Percentiles rank a stretch among this genome's conserved stretches.
These are phyloP conservation scores for Dalbergia cultrata DNA, from an alignment of 306 rosid genomes.

Conservation along the genomic window DNA sequence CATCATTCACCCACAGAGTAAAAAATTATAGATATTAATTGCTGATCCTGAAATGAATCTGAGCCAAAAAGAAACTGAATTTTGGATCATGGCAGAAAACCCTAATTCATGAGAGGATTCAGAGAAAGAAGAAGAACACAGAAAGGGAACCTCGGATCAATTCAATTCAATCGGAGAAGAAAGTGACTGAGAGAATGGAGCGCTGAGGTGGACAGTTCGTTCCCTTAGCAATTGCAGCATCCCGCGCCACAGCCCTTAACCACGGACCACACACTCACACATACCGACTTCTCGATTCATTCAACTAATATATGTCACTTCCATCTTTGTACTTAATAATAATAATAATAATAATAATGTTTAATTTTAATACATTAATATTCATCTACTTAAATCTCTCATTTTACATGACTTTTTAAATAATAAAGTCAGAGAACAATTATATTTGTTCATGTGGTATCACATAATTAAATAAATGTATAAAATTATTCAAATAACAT, in stretches of 20 bases:
- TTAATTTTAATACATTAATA: no score
- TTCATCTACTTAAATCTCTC: no score
- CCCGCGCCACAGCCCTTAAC: conserved; percentile 46
- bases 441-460: no score
- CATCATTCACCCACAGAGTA: neutral
- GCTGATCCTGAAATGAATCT: neutral
- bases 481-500: no score
- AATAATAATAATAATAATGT: no score
- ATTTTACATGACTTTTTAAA: no score
- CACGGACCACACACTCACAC: neutral
- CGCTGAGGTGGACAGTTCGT: neutral
- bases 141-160: neutral
- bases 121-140: neutral
- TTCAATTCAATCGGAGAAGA: neutral
- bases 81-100: conserved; percentile 18
- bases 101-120: conserved; percentile 20
- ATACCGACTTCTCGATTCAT: neutral
- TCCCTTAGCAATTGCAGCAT: conserved; percentile 31
- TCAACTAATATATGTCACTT: neutral
- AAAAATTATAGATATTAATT: neutral
- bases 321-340: neutral
- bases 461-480: no score
- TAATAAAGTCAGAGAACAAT: no score
- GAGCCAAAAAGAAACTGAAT: conserved; percentile 12
- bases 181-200: conserved; percentile 22